Conservation (phyloP, 2,329 filamentous ascomycete genomes). For the Cercospora brassicicola region DNA sequence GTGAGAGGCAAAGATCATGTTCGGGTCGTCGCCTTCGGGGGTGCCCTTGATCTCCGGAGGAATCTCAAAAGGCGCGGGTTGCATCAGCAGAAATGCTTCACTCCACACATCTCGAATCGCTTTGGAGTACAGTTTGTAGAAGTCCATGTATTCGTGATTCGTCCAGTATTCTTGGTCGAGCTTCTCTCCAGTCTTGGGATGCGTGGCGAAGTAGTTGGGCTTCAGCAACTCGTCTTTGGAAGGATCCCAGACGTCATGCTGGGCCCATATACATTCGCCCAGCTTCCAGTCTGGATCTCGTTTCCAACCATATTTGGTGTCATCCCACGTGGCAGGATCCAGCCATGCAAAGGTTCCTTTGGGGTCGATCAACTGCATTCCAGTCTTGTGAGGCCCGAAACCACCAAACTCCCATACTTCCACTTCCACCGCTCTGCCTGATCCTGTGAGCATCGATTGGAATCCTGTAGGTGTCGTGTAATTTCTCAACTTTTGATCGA, state of each 20-base stretch:
- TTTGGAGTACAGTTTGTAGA: constrained; percentile 74
- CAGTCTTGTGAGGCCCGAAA: constrained; percentile 87
- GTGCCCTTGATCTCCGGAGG: constrained; percentile 87
- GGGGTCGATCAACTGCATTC: constrained; percentile 79
- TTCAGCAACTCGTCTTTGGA: constrained; percentile 71
- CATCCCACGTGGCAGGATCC: constrained; percentile 71
- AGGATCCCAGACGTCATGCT: constrained; percentile 93
- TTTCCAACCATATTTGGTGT: constrained; percentile 85
- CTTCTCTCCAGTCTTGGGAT: constrained; percentile 69
- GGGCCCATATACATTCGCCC: constrained; percentile 94
- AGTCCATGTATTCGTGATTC: constrained; percentile 86
- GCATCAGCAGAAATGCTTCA: constrained; percentile 82
- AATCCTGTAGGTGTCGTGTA: constrained; percentile 91
- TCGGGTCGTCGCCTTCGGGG: constrained; percentile 74
- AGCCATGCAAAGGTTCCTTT: constrained; percentile 85
- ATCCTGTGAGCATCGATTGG: constrained; percentile 90
- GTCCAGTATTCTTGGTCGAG: constrained; percentile 85
- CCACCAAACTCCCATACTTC: constrained; percentile 92
- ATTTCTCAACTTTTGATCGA: constrained; percentile 87
- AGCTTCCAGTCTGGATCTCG: constrained; percentile 85
- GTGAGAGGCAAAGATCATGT: constrained; percentile 89
- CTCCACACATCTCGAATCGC: constrained; percentile 74
- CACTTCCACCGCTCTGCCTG: constrained; percentile 84
- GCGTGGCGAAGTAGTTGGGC: constrained; percentile 84
- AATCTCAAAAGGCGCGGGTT: constrained; percentile 87